phyloP scores from a whole-genome alignment of 257 asterid genomes.

The Ocimum tenuiflorum region DNA sequence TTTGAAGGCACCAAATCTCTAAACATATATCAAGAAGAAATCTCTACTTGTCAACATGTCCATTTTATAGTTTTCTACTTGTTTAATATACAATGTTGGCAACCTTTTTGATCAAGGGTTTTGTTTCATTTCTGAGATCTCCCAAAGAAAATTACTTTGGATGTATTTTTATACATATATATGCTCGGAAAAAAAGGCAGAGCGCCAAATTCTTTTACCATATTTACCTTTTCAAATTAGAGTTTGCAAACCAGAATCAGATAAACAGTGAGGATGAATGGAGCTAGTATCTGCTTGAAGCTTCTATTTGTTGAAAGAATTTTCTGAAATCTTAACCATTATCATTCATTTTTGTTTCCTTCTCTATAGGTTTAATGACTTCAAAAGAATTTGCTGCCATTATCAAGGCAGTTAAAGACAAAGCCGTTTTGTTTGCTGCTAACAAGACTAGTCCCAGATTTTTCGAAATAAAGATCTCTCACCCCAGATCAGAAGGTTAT shows the following conservation, averaged over 20 bases:
- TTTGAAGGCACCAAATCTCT: not conserved
- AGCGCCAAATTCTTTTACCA: not conserved
- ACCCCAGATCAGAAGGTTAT: too few species aligned
- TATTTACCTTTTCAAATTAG: not conserved
- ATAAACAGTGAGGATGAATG: not conserved
- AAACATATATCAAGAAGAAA: not conserved
- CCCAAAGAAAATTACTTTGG: not conserved
- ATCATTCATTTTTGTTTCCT: not conserved
- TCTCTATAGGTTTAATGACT: slow-evolving; percentile 57
- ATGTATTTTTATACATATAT: not conserved
- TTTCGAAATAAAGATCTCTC: slow-evolving; percentile 74
- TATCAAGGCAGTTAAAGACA: slow-evolving; percentile 64
- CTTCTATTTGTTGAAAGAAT: not conserved
- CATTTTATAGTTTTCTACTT: not conserved
- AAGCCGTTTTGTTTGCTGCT: slow-evolving; percentile 84
- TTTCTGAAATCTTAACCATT: not conserved
- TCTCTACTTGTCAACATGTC: not conserved
- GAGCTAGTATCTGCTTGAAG: not conserved
- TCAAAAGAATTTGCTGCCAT: slow-evolving; percentile 83
- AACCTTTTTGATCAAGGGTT: not conserved
- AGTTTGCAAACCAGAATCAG: not conserved
- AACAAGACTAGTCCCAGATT: slow-evolving; percentile 52
- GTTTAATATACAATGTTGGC: not conserved
- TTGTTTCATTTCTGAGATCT: not conserved
- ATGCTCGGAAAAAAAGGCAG: too few species aligned